Evolutionary conservation across 331 rosid genomes (phyloP).

Genomic region (Rhamnella rubrinervis): DNA sequence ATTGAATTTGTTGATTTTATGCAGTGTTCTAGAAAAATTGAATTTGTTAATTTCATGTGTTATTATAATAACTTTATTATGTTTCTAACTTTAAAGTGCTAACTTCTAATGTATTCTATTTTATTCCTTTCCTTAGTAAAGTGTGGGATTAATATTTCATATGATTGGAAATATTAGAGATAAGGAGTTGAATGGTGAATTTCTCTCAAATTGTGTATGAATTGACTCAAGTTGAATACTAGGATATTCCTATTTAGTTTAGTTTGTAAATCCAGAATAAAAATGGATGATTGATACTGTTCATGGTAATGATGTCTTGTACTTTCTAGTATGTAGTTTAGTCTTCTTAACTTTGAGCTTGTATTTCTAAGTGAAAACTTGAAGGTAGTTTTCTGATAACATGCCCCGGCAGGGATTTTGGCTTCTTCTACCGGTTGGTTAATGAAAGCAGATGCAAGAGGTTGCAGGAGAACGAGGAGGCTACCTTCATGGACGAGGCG

Average conservation of each 20-base stretch:
- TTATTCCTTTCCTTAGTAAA: too few species aligned
- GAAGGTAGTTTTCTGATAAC: constrained; percentile 80
- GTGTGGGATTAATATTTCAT: too few species aligned
- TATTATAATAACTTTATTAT: too few species aligned
- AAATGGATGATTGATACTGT: background rate
- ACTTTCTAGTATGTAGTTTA: background rate
- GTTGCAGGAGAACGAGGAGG: constrained; percentile 99
- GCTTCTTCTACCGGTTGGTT: constrained; percentile 72
- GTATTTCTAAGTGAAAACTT: background rate
- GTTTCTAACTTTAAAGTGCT: too few species aligned
- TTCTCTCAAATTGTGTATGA: too few species aligned
- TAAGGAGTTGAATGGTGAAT: background rate
- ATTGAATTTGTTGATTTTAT: too few species aligned
- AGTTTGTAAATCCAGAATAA: background rate
- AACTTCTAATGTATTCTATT: too few species aligned
- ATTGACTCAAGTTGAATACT: too few species aligned
- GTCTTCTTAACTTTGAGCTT: constrained; percentile 6
- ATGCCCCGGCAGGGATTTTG: constrained; percentile 98
- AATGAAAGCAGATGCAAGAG: constrained; percentile 97
- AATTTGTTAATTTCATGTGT: too few species aligned
- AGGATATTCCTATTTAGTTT: too few species aligned
- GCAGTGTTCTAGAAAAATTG: too few species aligned
- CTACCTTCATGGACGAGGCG: constrained; percentile 99
- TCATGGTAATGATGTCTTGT: background rate
- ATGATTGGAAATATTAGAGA: background rate